Percentiles rank a stretch among this genome's conserved stretches.
Evolutionary conservation across 148 eudicot species (phyloP).

Genomic region (Cornus controversa): DNA sequence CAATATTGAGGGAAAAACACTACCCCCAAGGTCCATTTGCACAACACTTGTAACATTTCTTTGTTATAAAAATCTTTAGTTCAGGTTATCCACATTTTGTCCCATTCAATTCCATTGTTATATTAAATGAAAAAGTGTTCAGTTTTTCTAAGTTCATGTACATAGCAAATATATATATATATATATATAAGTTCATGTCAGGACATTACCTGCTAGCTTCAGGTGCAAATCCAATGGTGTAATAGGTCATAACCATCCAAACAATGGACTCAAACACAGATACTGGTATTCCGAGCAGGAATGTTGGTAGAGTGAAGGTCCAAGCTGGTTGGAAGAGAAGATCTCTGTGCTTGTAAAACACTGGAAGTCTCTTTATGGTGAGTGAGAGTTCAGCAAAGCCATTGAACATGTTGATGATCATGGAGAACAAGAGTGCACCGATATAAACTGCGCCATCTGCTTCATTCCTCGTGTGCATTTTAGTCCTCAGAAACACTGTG

Average conservation of each 20-base stretch:
- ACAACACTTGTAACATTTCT: not conserved
- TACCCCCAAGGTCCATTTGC: too few species aligned
- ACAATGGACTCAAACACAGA: slow-evolving; percentile 60
- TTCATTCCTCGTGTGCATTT: slow-evolving; percentile 53
- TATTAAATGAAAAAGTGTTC: too few species aligned
- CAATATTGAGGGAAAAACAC: too few species aligned
- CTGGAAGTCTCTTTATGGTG: slow-evolving; percentile 64
- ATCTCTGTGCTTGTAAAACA: slow-evolving; percentile 75
- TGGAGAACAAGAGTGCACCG: slow-evolving; percentile 64
- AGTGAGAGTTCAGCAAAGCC: slow-evolving; percentile 70
- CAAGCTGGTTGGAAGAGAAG: slow-evolving; percentile 81
- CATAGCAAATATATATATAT: too few species aligned
- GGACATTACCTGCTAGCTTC: slow-evolving; percentile 75
- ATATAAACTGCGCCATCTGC: slow-evolving; percentile 58
- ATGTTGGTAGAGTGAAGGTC: slow-evolving; percentile 75
- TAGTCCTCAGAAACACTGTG: slow-evolving; percentile 58
- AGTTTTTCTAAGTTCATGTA: too few species aligned
- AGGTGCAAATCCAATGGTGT: slow-evolving; percentile 82
- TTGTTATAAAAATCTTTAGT: too few species aligned
- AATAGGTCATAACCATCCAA: slow-evolving; percentile 72
- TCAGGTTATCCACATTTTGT: not conserved
- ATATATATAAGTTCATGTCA: not conserved
- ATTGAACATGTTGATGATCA: slow-evolving; percentile 72
- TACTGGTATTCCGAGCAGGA: slow-evolving; percentile 69
- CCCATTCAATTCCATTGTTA: not conserved